Conservation (phyloP, 345 rosid species). For the Citrus inodora region DNA sequence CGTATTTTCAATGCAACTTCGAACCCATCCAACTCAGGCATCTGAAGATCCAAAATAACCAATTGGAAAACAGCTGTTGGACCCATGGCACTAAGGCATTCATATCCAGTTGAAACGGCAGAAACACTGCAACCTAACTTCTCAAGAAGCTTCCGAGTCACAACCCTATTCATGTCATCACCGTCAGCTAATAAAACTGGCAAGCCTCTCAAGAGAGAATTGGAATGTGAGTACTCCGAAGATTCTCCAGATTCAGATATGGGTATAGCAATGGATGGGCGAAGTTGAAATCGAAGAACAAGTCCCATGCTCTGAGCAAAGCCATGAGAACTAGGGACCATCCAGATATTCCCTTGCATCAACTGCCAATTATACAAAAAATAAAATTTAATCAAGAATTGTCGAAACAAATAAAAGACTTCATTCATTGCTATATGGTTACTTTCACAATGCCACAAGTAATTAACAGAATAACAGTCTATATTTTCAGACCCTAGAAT, state of each 20-base stretch:
- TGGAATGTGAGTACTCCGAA: slow-evolving; percentile 49
- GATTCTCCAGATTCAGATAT: slow-evolving; percentile 47
- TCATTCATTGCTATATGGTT: background rate
- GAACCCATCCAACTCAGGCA: slow-evolving; percentile 75
- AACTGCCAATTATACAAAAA: slow-evolving; percentile 34
- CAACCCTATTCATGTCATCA: slow-evolving; percentile 69
- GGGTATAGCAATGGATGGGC: slow-evolving; percentile 38
- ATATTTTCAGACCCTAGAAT: background rate
- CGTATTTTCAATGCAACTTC: slow-evolving; percentile 78
- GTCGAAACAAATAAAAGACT: background rate
- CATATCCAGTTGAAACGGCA: slow-evolving; percentile 66
- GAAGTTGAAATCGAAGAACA: slow-evolving; percentile 61
- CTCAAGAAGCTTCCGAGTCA: slow-evolving; percentile 72
- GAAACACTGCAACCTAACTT: slow-evolving; percentile 81
- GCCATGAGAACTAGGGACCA: slow-evolving; percentile 51
- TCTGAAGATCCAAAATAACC: slow-evolving; percentile 74
- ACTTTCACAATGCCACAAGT: background rate
- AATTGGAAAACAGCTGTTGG: slow-evolving; percentile 52
- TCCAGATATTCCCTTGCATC: slow-evolving; percentile 90
- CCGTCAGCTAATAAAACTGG: slow-evolving; percentile 73
- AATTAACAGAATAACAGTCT: background rate
- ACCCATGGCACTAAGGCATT: slow-evolving; percentile 58
- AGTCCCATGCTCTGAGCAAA: slow-evolving; percentile 69
- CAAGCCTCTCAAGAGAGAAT: slow-evolving; percentile 62
- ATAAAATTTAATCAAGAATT: background rate